These are phyloP conservation scores for Jatropha curcas DNA, from an alignment of 345 rosid species.

Conservation along the genomic window DNA sequence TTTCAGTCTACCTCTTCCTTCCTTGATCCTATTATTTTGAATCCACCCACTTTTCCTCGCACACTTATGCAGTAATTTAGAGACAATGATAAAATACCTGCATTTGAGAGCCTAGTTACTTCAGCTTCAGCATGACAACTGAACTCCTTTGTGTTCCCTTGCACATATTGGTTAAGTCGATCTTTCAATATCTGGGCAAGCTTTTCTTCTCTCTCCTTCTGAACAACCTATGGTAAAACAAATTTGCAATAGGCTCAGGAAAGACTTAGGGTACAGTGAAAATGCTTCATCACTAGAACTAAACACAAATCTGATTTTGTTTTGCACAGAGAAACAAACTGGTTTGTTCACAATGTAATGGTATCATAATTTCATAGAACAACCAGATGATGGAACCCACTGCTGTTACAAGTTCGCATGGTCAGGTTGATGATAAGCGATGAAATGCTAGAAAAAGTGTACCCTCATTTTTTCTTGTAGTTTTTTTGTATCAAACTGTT, in stretches of 20 bases:
- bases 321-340: not conserved
- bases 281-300: not conserved
- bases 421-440: slow-evolving; percentile 1
- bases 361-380: not conserved
- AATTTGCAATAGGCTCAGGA: not conserved
- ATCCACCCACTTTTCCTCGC: not conserved
- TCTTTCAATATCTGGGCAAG: slow-evolving; percentile 71
- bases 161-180: slow-evolving; percentile 73
- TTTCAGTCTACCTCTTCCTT: not conserved
- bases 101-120: slow-evolving; percentile 80
- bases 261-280: not conserved
- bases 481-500: slow-evolving; percentile 77
- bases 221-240: slow-evolving; percentile 62
- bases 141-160: slow-evolving; percentile 74
- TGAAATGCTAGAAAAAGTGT: slow-evolving; percentile 6
- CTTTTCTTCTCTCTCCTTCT: slow-evolving; percentile 95
- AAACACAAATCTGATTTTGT: not conserved
- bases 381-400: no score
- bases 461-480: slow-evolving; percentile 95
- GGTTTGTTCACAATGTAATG: not conserved
- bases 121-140: slow-evolving; percentile 70
- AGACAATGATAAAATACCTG: slow-evolving; percentile 48
- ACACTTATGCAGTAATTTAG: not conserved
- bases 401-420: not conserved
- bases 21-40: not conserved